phyloP scores from a whole-genome alignment of 73 alveolate genomes.

The Paramecium octaurelia region DNA sequence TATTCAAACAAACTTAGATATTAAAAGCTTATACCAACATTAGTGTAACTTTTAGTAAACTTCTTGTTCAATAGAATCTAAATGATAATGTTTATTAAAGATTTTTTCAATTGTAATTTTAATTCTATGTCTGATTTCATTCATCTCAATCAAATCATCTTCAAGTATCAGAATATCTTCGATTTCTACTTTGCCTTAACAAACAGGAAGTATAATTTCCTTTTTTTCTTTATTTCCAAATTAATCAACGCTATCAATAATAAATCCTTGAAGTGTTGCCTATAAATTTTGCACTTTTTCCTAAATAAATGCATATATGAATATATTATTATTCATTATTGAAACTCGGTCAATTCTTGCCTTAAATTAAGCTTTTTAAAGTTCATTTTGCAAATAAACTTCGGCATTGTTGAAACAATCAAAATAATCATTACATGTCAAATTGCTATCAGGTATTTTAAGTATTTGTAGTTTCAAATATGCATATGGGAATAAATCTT shows the following conservation, averaged over 20 bases:
- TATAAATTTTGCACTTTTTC: background rate
- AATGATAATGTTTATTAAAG: background rate
- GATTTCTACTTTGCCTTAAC: background rate
- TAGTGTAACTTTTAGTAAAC: background rate
- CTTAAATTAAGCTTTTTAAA: background rate
- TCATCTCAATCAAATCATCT: background rate
- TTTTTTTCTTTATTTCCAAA: conserved; percentile 28
- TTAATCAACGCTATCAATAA: background rate
- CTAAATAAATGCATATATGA: background rate
- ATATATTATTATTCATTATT: background rate
- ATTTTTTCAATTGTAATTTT: background rate
- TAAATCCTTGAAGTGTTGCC: background rate
- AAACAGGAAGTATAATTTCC: background rate
- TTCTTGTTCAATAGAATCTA: background rate
- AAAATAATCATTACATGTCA: background rate
- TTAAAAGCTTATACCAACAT: background rate
- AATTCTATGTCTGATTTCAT: background rate
- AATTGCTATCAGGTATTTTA: background rate
- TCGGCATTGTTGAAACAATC: background rate
- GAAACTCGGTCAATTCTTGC: background rate
- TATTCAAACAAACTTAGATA: background rate
- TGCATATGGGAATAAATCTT: background rate
- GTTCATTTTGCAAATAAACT: background rate
- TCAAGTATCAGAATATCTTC: background rate
- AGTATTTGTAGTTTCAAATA: background rate